Conservation (phyloP, 371 early-diverging fungal genomes). For the Apophysomyces sp. region DNA sequence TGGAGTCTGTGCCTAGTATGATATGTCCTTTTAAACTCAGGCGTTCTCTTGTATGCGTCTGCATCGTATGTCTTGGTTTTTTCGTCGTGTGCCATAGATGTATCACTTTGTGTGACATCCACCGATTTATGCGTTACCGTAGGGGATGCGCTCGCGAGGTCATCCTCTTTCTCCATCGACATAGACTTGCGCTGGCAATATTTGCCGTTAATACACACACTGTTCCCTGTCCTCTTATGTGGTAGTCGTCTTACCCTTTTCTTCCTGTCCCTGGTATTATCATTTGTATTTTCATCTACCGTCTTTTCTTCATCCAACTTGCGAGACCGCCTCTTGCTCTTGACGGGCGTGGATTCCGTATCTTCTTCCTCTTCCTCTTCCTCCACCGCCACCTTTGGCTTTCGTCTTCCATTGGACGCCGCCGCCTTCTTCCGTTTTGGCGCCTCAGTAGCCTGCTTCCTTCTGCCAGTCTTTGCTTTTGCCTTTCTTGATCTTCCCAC, state of each 20-base stretch:
- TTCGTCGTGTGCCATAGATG: neutral
- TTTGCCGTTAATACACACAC: neutral
- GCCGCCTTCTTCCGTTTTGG: constrained; percentile 12
- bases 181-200: constrained; percentile 34
- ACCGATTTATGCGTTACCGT: constrained; percentile 9
- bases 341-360: constrained; percentile 8
- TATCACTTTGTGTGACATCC: constrained; percentile 1
- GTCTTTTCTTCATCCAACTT: constrained; percentile 24
- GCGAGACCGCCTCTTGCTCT: constrained; percentile 26
- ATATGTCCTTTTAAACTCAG: constrained; percentile 36
- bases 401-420: constrained; percentile 8
- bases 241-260: constrained; percentile 26
- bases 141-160: constrained; percentile 1
- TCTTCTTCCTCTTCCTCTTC: constrained; percentile 19
- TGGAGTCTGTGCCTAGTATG: constrained; percentile 43
- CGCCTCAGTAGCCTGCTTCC: constrained; percentile 5
- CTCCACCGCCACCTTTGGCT: constrained; percentile 3
- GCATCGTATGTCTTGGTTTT: neutral
- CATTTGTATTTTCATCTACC: constrained; percentile 8
- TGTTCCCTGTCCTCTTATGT: neutral
- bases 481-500: constrained; percentile 2
- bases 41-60: constrained; percentile 6
- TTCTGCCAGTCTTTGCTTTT: constrained; percentile 2
- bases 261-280: constrained; percentile 18
- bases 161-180: constrained; percentile 22